A percentile compares a stretch with the other conserved stretches of the same genome.
phyloP scores from a whole-genome alignment of 192 early-diverging fungal species.

The Dissophora globulifera region DNA sequence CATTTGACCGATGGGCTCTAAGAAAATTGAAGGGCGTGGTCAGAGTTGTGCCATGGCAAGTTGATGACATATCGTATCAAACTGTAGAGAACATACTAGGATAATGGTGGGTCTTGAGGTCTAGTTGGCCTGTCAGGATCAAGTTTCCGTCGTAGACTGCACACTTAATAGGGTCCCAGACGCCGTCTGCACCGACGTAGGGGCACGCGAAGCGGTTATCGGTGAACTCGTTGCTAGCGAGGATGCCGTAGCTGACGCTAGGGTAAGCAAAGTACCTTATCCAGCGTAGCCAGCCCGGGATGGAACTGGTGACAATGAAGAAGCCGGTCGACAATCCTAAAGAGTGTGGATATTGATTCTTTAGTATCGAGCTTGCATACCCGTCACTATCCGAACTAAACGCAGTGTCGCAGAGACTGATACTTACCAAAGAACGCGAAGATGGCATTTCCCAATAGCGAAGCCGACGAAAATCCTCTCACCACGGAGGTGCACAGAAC shows the following conservation, averaged over 20 bases:
- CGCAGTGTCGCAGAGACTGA: too few relatives aligned
- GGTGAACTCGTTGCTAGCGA: constrained; percentile 49
- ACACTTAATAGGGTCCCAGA: constrained; percentile 33
- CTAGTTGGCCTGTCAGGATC: constrained; percentile 17
- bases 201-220: constrained; percentile 30
- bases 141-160: constrained; percentile 30
- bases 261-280: constrained; percentile 40
- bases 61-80: too few relatives aligned
- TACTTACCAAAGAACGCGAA: constrained; percentile 48
- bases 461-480: constrained; percentile 43
- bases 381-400: too few relatives aligned
- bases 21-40: background rate
- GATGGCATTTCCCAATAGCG: constrained; percentile 41
- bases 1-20: constrained; percentile 26
- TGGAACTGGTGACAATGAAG: constrained; percentile 41
- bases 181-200: constrained; percentile 2
- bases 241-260: constrained; percentile 30
- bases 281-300: constrained; percentile 48
- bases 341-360: too few relatives aligned
- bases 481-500: constrained; percentile 30
- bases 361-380: too few relatives aligned
- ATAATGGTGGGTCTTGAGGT: constrained; percentile 21
- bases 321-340: constrained; percentile 45
- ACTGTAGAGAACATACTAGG: constrained; percentile 32
- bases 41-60: too few relatives aligned